phyloP scores from a whole-genome alignment of 805 yeast genomes.

The Metschnikowia henanensis region DNA sequence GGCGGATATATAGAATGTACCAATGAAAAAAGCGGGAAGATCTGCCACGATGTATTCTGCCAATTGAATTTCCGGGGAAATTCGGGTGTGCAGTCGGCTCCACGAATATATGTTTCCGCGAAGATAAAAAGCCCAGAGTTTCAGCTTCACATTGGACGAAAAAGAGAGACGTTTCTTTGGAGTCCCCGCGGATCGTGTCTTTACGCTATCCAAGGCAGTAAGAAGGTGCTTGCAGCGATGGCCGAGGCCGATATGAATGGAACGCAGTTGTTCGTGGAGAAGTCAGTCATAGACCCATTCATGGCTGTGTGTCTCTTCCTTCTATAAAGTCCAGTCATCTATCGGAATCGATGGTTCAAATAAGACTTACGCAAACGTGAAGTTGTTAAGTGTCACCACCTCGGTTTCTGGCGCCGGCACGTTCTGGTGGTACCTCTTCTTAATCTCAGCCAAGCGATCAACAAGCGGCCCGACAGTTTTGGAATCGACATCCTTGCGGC shows the following conservation, averaged over 20 bases:
- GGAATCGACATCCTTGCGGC: constrained; percentile 45
- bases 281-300: constrained; percentile 9
- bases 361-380: constrained; percentile 26
- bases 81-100: too few relatives aligned
- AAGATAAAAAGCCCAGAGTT: constrained; percentile 13
- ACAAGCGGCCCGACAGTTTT: constrained; percentile 28
- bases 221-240: neutral
- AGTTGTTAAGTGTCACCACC: constrained; percentile 36
- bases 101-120: constrained; percentile 3
- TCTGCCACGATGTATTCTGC: neutral
- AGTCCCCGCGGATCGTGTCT: neutral
- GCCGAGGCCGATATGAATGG: constrained; percentile 3
- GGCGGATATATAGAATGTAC: constrained; percentile 19
- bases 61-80: neutral
- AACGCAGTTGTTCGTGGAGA: constrained; percentile 10
- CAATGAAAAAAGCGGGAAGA: neutral
- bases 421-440: constrained; percentile 29
- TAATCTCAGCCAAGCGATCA: constrained; percentile 27
- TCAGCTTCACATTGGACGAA: constrained; percentile 1
- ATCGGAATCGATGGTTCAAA: too few relatives aligned
- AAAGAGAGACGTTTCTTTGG: neutral
- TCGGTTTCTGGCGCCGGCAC: constrained; percentile 35
- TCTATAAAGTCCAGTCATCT: too few relatives aligned
- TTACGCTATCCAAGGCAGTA: neutral
- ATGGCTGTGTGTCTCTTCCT: constrained; percentile 13